Conservation (phyloP, 148 eudicot genomes). For the Amaranthus palmeri region DNA sequence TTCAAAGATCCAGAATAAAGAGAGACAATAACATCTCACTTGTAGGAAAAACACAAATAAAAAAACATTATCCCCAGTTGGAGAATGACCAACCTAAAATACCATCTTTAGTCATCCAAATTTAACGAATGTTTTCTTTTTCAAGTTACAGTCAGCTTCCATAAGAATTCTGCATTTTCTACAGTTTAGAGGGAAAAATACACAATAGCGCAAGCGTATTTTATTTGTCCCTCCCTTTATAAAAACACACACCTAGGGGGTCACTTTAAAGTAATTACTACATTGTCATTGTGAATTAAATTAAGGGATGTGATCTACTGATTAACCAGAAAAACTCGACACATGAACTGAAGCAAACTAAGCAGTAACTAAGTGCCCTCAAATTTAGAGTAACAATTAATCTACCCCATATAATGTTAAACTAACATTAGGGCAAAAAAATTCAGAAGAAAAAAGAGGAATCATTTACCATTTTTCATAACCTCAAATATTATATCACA, state of each 20-base stretch:
- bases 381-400: not conserved
- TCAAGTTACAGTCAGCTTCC: too few relatives aligned
- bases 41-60: not conserved
- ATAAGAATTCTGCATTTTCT: too few relatives aligned
- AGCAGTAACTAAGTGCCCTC: not conserved
- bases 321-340: not conserved
- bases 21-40: not conserved
- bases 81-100: not conserved
- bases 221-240: not conserved
- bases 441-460: slow-evolving; percentile 7
- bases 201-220: not conserved
- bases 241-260: not conserved
- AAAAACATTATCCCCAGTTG: not conserved
- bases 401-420: not conserved
- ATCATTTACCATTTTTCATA: slow-evolving; percentile 85
- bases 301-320: not conserved
- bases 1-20: not conserved
- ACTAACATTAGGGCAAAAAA: slow-evolving; percentile 6
- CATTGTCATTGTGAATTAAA: not conserved
- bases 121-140: too few relatives aligned
- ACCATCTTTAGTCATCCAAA: not conserved
- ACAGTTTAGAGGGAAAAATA: too few relatives aligned
- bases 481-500: slow-evolving; percentile 95
- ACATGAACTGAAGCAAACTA: not conserved
- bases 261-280: not conserved